Conservation (phyloP, 257 asterid species). For the Solanum sejunctum region DNA sequence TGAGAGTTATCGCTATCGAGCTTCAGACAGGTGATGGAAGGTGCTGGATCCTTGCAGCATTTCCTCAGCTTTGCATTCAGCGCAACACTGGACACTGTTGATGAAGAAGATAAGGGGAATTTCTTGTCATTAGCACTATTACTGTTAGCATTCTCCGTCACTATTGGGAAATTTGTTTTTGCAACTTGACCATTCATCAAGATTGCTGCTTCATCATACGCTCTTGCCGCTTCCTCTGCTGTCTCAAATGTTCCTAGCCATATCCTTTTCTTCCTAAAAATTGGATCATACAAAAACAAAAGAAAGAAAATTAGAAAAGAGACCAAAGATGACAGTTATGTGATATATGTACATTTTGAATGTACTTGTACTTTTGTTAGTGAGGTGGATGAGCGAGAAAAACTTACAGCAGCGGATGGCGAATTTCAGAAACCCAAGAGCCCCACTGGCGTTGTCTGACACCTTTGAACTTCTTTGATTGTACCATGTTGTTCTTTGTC, state of each 20-base stretch:
- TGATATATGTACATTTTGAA: neutral
- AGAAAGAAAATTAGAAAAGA: neutral
- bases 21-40: constrained; percentile 62
- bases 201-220: constrained; percentile 59
- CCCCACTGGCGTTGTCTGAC: constrained; percentile 95
- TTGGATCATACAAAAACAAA: neutral
- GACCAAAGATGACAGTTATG: neutral
- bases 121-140: neutral
- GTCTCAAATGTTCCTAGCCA: constrained; percentile 79
- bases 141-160: neutral
- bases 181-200: constrained; percentile 66
- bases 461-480: constrained; percentile 62
- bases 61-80: constrained; percentile 51
- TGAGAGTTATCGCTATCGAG: constrained; percentile 48
- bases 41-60: constrained; percentile 59
- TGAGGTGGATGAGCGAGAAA: neutral
- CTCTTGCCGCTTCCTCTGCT: constrained; percentile 67
- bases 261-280: constrained; percentile 53
- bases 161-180: constrained; percentile 44
- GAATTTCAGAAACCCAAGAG: constrained; percentile 80
- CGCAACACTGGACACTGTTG: constrained; percentile 23
- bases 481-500: constrained; percentile 28
- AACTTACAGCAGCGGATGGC: constrained; percentile 63
- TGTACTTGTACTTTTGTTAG: neutral
- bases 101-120: neutral